Base-by-base conservation (phyloP, 805 yeast genomes). In the Starmerella potacharoeniae region DNA sequence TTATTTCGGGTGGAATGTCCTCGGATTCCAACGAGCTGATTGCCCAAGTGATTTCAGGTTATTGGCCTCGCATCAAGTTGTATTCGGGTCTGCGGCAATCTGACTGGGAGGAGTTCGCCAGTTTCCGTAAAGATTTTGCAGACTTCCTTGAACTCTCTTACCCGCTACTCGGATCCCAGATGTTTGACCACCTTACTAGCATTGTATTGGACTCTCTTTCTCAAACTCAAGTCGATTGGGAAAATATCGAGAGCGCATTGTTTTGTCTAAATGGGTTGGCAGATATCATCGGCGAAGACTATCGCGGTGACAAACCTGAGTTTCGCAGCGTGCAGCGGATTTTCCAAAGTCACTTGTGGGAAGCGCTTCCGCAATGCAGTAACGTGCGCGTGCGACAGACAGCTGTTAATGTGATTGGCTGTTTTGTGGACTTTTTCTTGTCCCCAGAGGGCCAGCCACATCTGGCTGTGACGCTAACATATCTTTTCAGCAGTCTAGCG, bases 71-170 rank as follows among this genome's bases (percentile, higher is more conserved):
- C 61, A 73, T 81, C 3, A 83, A 78, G 49, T 64, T 78, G 5
- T 55, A 51, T 35, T 29, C 51, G 9, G 58, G 52, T 10, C 50
- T 57, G 44, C 63, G 64, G 3, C 30, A 22, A 14, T 37, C 55
- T 14, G 58, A 52, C 14, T 70, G 72, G 75, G 74, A 76, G 22
- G 95, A 84, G 60, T 86, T 89, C 63, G 68, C 69, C 28, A 75
- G 80, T 30, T 91, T 80, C 67, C 76, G 97, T 61, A 71, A 79
- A 35, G 91, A 84, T 58, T 83, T 84, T 9, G 77, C 83, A 0
- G 97, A 93, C 61, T 73, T 90, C 40, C 78, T 86, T 59, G 93
- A 88, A 53, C 73, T 80, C 0, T 68, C 83, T 1, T 86, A 83
- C 71, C 78, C 88, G 0, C 72, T 86, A 5, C 73, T 87, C 39